A percentile compares a stretch with the other conserved stretches of the same genome.
Conservation (phyloP, 2,329 filamentous ascomycete genomes). For the Cadophora malorum region DNA sequence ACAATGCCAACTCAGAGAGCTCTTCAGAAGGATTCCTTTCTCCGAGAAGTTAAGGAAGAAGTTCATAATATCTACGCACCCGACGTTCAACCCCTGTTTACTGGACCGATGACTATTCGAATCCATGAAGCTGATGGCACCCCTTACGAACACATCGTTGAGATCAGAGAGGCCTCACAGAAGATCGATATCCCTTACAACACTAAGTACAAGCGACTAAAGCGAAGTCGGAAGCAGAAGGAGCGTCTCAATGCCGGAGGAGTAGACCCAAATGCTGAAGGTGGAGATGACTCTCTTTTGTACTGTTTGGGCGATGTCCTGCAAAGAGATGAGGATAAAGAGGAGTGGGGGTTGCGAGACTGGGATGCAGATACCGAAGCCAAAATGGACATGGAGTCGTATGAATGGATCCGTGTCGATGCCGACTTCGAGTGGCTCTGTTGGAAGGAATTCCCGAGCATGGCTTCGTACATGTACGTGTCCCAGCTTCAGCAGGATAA, state of each 20-base stretch:
- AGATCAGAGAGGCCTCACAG: conserved; percentile 85
- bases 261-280: conserved; percentile 67
- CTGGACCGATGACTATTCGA: conserved; percentile 94
- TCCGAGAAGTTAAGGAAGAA: conserved; percentile 84
- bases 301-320: conserved; percentile 94
- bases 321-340: conserved; percentile 79
- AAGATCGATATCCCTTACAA: conserved; percentile 97
- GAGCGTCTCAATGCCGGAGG: conserved; percentile 72
- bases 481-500: conserved; percentile 97
- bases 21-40: conserved; percentile 76
- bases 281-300: conserved; percentile 80
- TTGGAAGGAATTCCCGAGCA: conserved; percentile 75
- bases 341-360: conserved; percentile 83
- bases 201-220: conserved; percentile 97
- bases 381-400: conserved; percentile 93
- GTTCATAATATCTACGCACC: conserved; percentile 72
- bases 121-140: conserved; percentile 99
- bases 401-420: conserved; percentile 98
- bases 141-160: conserved; percentile 96
- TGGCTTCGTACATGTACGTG: conserved; percentile 97
- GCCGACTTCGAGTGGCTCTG: conserved; percentile 99
- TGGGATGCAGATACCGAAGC: conserved; percentile 90
- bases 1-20: conserved; percentile 54
- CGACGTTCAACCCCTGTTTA: conserved; percentile 80
- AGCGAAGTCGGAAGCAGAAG: conserved; percentile 83